Evolutionary conservation across 352 stramenopile species (phyloP).

Genomic region (Saprolegnia diclina): DNA sequence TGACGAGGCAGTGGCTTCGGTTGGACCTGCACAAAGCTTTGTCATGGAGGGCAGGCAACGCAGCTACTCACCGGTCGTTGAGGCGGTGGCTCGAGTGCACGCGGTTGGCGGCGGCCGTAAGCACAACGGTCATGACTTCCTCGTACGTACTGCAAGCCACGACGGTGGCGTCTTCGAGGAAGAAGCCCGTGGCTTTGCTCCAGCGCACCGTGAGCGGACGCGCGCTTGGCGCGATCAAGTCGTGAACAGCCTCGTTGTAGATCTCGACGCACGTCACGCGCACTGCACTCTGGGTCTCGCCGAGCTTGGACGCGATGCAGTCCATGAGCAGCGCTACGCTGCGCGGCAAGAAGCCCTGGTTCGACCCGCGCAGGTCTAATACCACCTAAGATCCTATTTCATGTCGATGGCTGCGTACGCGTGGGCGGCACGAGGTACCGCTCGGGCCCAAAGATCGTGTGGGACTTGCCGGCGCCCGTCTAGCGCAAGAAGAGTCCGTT

Average conservation of each 20-base stretch:
- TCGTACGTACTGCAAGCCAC: conserved; percentile 46
- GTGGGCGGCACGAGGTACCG: conserved; percentile 28
- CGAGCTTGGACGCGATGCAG: conserved; percentile 35
- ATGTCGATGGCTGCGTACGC: background rate
- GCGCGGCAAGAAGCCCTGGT: conserved; percentile 53
- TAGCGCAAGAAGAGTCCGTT: background rate
- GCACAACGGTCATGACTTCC: conserved; percentile 63
- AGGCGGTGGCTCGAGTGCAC: conserved; percentile 62
- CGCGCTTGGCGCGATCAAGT: conserved; percentile 42
- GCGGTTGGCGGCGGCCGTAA: conserved; percentile 51
- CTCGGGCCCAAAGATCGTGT: conserved; percentile 69
- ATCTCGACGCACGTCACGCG: conserved; percentile 72
- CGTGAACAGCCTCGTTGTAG: conserved; percentile 66
- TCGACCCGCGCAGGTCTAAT: conserved; percentile 25
- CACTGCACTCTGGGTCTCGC: conserved; percentile 47
- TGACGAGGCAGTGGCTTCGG: conserved; percentile 69
- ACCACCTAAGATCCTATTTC: background rate
- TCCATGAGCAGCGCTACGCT: conserved; percentile 47
- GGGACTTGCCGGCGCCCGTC: conserved; percentile 65
- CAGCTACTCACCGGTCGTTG: conserved; percentile 35
- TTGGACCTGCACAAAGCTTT: conserved; percentile 36
- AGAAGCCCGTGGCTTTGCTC: conserved; percentile 59
- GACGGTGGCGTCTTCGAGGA: conserved; percentile 64
- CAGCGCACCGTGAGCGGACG: conserved; percentile 51
- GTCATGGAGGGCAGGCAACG: background rate